A percentile compares a stretch with the other conserved stretches of the same genome.
Conservation (phyloP, 345 rosid genomes). For the Murraya koenigii region DNA sequence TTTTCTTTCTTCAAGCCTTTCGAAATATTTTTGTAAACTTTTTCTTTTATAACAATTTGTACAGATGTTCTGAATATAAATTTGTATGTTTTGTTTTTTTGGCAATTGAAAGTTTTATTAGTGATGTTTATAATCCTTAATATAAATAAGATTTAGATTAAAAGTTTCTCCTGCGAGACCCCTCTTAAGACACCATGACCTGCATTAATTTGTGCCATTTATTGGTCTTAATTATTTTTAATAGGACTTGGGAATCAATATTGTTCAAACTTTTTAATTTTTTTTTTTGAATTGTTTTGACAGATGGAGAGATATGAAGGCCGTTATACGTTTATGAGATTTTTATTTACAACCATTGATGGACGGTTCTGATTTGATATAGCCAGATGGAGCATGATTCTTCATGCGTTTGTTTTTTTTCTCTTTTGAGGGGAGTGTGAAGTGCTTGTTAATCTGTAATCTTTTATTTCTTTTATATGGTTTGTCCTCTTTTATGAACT, state of each 20-base stretch:
- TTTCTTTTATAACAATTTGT: no score
- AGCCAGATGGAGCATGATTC: not conserved
- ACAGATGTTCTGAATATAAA: no score
- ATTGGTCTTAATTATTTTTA: not conserved
- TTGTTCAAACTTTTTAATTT: not conserved
- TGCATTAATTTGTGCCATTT: not conserved
- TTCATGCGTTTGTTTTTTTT: not conserved
- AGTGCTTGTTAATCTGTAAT: not conserved
- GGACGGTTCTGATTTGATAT: constrained; percentile 1
- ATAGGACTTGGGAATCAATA: not conserved
- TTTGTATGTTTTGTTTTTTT: no score
- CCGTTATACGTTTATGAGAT: not conserved
- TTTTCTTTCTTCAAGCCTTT: not conserved
- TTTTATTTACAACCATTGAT: not conserved
- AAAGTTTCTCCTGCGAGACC: no score
- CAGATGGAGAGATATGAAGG: constrained; percentile 14
- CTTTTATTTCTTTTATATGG: no score
- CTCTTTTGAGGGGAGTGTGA: no score
- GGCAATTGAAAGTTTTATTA: no score
- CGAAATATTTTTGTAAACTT: not conserved
- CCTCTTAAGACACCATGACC: no score
- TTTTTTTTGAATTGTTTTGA: not conserved
- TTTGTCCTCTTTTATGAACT: not conserved
- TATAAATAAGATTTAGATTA: no score
- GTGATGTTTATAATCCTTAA: no score